Percentiles rank a stretch among this genome's conserved stretches.
These are phyloP conservation scores for Neocallimastix lanati DNA, from an alignment of 192 early-diverging fungal genomes.

Conservation along the genomic window DNA sequence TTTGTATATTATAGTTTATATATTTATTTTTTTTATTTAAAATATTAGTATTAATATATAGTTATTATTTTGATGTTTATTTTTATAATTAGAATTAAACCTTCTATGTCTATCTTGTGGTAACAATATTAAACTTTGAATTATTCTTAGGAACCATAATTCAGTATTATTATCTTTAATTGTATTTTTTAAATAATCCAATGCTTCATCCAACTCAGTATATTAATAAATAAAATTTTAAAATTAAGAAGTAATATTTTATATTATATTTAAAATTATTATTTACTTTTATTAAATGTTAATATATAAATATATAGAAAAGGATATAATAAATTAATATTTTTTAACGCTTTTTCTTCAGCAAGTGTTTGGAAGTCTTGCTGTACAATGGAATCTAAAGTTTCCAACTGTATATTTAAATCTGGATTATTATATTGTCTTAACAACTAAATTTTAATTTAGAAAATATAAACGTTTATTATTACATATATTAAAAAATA, in stretches of 20 bases:
- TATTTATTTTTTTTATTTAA: too few relatives aligned
- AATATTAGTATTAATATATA: too few relatives aligned
- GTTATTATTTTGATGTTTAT: too few relatives aligned
- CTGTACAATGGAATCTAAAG: background rate
- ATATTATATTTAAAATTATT: too few relatives aligned
- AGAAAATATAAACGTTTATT: too few relatives aligned
- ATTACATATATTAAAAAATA: too few relatives aligned
- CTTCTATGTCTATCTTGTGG: background rate
- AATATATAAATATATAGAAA: background rate
- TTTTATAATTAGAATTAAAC: background rate
- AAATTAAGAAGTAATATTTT: too few relatives aligned
- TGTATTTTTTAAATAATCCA: background rate
- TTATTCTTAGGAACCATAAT: background rate
- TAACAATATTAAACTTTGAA: background rate
- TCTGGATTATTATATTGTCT: background rate
- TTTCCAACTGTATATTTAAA: background rate
- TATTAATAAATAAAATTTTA: background rate
- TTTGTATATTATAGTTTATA: too few relatives aligned
- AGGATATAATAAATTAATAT: background rate
- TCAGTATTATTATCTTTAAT: background rate
- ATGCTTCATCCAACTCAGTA: background rate
- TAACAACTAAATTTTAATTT: background rate
- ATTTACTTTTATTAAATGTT: too few relatives aligned
- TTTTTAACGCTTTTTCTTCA: background rate
- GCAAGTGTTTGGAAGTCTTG: background rate